These are phyloP conservation scores for Musa troglodytarum DNA, from an alignment of 176 grass and related monocot genomes.

Conservation along the genomic window DNA sequence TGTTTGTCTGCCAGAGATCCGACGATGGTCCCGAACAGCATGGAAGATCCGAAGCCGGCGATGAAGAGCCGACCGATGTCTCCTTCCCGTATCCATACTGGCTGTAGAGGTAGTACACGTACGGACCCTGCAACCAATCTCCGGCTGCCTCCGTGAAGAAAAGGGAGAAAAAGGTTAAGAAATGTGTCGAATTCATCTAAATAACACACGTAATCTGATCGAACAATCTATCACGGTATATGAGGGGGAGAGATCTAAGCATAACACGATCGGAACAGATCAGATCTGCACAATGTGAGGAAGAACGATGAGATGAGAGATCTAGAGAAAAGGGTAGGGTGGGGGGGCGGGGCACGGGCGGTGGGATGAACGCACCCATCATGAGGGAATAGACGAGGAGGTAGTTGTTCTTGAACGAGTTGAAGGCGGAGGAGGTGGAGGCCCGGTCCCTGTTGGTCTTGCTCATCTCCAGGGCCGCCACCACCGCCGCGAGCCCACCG, in stretches of 20 bases:
- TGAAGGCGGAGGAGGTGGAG: slow-evolving; percentile 20
- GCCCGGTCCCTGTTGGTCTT: slow-evolving; percentile 8
- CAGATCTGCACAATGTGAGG: not conserved
- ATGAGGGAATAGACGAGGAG: slow-evolving; percentile 20
- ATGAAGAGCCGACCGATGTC: slow-evolving; percentile 23
- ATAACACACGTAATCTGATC: not conserved
- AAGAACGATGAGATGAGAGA: not conserved
- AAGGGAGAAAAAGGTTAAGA: not conserved
- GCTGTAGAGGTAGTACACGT: slow-evolving; percentile 21
- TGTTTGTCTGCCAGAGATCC: slow-evolving; percentile 20
- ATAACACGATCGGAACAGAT: not conserved
- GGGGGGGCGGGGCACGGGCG: no score
- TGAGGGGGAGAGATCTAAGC: not conserved
- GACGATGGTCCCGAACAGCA: slow-evolving; percentile 17
- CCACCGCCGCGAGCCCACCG: slow-evolving; percentile 16
- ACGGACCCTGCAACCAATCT: slow-evolving; percentile 20
- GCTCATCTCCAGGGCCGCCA: slow-evolving; percentile 8
- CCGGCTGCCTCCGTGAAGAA: slow-evolving; percentile 6
- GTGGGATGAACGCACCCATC: slow-evolving; percentile 1
- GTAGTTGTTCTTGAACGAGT: slow-evolving; percentile 22
- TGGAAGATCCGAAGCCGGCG: slow-evolving; percentile 24
- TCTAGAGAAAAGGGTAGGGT: not conserved
- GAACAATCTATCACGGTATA: not conserved
- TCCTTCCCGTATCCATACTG: slow-evolving; percentile 13
- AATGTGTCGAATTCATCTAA: not conserved